phyloP scores from a whole-genome alignment of 73 alveolate genomes.

The Paramecium tetraurelia region DNA sequence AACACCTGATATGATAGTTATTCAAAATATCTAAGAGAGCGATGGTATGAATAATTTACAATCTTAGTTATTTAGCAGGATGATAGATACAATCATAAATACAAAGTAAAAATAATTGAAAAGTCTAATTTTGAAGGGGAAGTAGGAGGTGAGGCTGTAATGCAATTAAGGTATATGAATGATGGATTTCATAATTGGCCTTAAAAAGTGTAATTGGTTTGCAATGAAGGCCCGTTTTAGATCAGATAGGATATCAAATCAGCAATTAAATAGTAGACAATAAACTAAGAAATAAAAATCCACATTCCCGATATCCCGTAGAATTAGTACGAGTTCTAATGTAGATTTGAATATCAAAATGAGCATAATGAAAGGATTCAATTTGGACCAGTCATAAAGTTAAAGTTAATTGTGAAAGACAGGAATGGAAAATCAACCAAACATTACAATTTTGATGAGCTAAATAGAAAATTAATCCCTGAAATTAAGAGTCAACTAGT shows the following conservation, averaged over 20 bases:
- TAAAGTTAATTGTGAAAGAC: background rate
- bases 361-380: background rate
- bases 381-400: background rate
- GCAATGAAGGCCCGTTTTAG: background rate
- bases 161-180: background rate
- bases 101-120: background rate
- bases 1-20: background rate
- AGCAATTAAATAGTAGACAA: background rate
- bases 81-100: background rate
- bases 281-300: background rate
- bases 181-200: background rate
- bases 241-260: background rate
- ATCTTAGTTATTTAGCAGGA: background rate
- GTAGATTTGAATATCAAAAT: background rate
- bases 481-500: background rate
- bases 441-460: background rate
- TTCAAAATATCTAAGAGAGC: background rate
- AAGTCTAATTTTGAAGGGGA: background rate
- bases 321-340: background rate
- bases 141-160: background rate
- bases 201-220: background rate
- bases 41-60: background rate
- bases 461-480: background rate
- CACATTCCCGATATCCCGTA: background rate
- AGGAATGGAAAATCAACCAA: background rate